Evolutionary conservation across 2,329 filamentous ascomycete species (phyloP).

Genomic region (Trichophyton schoenleinii): DNA sequence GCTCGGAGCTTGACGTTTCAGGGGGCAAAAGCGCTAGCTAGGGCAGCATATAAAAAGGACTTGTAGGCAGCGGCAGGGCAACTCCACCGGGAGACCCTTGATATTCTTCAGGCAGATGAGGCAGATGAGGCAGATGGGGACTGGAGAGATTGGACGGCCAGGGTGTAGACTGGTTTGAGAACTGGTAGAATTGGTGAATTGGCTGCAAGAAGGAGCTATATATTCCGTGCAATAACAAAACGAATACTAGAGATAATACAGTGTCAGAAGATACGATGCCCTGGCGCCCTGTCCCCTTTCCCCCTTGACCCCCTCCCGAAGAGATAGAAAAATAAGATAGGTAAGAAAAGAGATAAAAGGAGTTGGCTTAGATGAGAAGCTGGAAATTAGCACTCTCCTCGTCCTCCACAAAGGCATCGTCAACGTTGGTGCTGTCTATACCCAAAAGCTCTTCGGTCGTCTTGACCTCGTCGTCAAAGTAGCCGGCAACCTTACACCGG

Average conservation of each 20-base stretch:
- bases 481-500: slow-evolving; percentile 27
- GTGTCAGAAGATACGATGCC: neutral
- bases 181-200: too few species aligned
- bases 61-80: neutral
- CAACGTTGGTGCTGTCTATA: slow-evolving; percentile 7
- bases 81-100: neutral
- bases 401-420: slow-evolving; percentile 27
- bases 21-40: neutral
- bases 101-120: slow-evolving; percentile 6
- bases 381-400: slow-evolving; percentile 30
- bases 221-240: neutral
- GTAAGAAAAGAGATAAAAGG: neutral
- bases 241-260: neutral
- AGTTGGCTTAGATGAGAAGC: slow-evolving; percentile 22
- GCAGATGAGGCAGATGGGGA: neutral
- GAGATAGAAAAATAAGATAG: neutral
- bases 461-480: slow-evolving; percentile 23
- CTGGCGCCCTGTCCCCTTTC: too few species aligned
- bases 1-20: neutral
- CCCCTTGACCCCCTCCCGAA: too few species aligned
- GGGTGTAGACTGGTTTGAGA: neutral
- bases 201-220: too few species aligned
- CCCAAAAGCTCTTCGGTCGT: slow-evolving; percentile 6
- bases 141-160: neutral
- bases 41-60: neutral